Base-by-base conservation (phyloP, 805 yeast species). In the Wickerhamiella brachini region DNA sequence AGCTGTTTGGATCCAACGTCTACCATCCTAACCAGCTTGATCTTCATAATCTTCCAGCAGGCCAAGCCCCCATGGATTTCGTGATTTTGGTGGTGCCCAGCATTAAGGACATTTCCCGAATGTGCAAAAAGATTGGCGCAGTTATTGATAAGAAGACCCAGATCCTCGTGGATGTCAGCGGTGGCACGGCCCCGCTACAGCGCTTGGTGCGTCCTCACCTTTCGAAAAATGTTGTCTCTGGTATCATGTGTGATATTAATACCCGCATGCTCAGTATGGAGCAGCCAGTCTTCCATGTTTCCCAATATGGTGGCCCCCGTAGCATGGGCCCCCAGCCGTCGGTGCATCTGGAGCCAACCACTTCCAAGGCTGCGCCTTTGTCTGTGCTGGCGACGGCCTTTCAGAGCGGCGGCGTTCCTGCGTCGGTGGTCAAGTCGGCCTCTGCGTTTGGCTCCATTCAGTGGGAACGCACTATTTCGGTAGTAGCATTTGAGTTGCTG, bases 401-500 rank as follows among this genome's bases (percentile, higher is more conserved):
- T 50, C 45, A 52, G 9, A 23, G 47, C 5, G 43, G 46, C n/a
- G 53, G 58, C n/a, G 42, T 56, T n/a, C 44, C 53, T 2, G 50
- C 57, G 10, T 20, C 52, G 22, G 58, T 49, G 38, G 37, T 58
- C 5, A 54, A 54, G 45, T 51, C 86, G 79, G 55, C 83, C 78
- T 59, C 69, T 78, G 65, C 76, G 81, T 12, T 81, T 42, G 54
- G 53, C 17, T 57, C 56, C 18, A 24, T 81, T 59, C 93, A 87
- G 65, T 88, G 95, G 95, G 80, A 82, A 62, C 73, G 85, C 51
- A 89, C 94, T 1, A 73, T 87, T 50, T 86, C 95, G 8, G 75
- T 78, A 51, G 77, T 87, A 43, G 81, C 88, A 21, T 78, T 88
- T 62, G 85, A 83, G 64, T 87, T 95, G 5, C 69, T 88, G 44